Percentiles rank a stretch among this genome's conserved stretches.
Evolutionary conservation across 495 filamentous ascomycete species (phyloP).

Genomic region (Penicillium alfredii): DNA sequence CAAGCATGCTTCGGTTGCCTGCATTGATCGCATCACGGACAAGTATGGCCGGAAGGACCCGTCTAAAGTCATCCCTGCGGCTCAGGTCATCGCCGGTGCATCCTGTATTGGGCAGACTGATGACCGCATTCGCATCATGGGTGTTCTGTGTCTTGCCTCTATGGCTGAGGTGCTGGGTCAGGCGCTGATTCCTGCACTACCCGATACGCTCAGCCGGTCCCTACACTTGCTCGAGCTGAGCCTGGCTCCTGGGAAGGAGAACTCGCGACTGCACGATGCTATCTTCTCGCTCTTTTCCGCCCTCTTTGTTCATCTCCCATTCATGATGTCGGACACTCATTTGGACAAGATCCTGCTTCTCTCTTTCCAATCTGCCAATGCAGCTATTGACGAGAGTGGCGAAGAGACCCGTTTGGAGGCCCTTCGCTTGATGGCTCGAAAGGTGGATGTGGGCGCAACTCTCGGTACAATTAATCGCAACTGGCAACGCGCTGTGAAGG

Average conservation of each 20-base stretch:
- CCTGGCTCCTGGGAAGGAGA: constrained; percentile 45
- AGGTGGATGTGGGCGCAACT: constrained; percentile 61
- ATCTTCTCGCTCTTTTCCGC: constrained; percentile 70
- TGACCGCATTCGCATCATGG: constrained; percentile 65
- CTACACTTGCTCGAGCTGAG: constrained; percentile 62
- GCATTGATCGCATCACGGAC: constrained; percentile 84
- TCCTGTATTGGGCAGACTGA: constrained; percentile 70
- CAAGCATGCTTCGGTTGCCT: constrained; percentile 75
- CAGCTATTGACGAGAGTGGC: constrained; percentile 46
- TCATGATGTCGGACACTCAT: constrained; percentile 71
- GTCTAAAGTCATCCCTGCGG: constrained; percentile 56
- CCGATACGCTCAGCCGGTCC: constrained; percentile 62
- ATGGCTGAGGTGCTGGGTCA: constrained; percentile 83
- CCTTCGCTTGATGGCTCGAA: constrained; percentile 62
- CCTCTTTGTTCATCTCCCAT: constrained; percentile 74
- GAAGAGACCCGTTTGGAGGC: constrained; percentile 62
- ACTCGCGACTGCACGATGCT: constrained; percentile 68
- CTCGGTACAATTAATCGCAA: constrained; percentile 65
- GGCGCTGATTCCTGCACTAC: constrained; percentile 74
- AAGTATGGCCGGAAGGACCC: constrained; percentile 86
- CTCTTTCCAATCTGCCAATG: constrained; percentile 62
- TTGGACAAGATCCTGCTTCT: constrained; percentile 62
- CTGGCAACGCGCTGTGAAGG: constrained; percentile 54
- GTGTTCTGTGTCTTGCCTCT: constrained; percentile 81
- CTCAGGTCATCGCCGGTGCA: constrained; percentile 66